Evolutionary conservation across 257 asterid genomes (phyloP).

Genomic region (Anisodus tanguticus): DNA sequence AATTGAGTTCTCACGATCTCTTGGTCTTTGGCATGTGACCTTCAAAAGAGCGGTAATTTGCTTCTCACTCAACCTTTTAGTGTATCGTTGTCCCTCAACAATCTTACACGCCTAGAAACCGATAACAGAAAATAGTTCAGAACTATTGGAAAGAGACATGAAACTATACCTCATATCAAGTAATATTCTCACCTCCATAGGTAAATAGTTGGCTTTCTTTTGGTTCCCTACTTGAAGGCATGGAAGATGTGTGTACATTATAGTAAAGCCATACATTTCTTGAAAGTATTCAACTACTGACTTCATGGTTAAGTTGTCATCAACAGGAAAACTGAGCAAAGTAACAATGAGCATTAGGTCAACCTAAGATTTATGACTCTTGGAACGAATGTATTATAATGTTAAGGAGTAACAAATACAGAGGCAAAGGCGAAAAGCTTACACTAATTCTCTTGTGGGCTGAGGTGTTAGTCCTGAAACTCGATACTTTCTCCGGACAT

Average conservation of each 20-base stretch:
- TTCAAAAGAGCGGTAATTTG: conserved; percentile 92
- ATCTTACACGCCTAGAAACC: conserved; percentile 86
- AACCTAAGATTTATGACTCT: background rate
- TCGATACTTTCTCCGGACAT: conserved; percentile 88
- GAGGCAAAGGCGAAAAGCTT: conserved; percentile 35
- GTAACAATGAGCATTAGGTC: background rate
- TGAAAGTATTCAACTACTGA: conserved; percentile 94
- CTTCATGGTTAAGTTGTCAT: conserved; percentile 84
- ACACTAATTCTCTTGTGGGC: conserved; percentile 96
- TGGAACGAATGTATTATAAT: background rate
- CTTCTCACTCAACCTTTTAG: conserved; percentile 95
- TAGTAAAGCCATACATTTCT: conserved; percentile 92
- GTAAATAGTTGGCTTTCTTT: conserved; percentile 96
- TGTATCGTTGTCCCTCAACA: conserved; percentile 96
- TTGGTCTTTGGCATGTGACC: conserved; percentile 98
- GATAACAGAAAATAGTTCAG: background rate
- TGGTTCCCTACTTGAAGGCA: conserved; percentile 99
- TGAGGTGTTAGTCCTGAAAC: conserved; percentile 94
- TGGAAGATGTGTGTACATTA: conserved; percentile 92
- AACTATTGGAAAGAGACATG: background rate
- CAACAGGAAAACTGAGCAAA: conserved; percentile 85
- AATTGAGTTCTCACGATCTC: conserved; percentile 89
- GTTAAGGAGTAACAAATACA: background rate
- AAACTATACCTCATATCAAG: background rate
- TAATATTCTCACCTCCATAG: conserved; percentile 80